Percentiles rank a stretch among this genome's conserved stretches.
Conservation (phyloP, 2,329 filamentous ascomycete species). For the Fusarium hostae region DNA sequence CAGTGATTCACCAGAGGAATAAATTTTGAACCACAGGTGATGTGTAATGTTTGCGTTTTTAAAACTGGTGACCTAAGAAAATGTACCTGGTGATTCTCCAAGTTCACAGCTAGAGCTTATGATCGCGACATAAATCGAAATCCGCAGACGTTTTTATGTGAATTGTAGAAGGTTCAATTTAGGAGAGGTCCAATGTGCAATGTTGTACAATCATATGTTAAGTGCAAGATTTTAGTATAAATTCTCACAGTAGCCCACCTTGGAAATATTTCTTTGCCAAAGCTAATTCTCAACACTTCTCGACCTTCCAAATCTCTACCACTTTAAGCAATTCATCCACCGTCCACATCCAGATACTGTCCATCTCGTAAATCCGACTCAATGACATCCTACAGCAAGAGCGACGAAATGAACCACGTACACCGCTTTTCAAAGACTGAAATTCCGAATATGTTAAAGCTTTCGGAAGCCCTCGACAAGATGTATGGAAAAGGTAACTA, state of each 20-base stretch:
- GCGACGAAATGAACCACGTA: neutral
- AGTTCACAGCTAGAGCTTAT: no score
- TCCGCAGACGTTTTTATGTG: accelerated
- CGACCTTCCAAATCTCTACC: no score
- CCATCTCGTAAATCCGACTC: accelerated
- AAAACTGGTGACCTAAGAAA: neutral
- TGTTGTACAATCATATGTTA: neutral
- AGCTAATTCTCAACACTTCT: no score
- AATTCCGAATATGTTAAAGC: neutral
- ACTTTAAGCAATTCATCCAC: neutral
- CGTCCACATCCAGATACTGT: accelerated
- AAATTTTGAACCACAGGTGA: accelerated
- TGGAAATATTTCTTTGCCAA: accelerated
- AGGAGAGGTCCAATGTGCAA: accelerated
- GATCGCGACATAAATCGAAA: accelerated
- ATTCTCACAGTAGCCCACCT: neutral
- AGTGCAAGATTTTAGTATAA: neutral
- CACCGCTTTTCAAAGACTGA: neutral
- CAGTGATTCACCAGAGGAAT: neutral
- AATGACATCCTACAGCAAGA: neutral
- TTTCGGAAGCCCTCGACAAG: neutral
- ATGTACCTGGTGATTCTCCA: no score
- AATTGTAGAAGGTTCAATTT: accelerated
- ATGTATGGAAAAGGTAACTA: conserved; percentile 8
- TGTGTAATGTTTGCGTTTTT: neutral